Conservation (phyloP, 805 yeast genomes). For the Priceomyces fermenticarens region DNA sequence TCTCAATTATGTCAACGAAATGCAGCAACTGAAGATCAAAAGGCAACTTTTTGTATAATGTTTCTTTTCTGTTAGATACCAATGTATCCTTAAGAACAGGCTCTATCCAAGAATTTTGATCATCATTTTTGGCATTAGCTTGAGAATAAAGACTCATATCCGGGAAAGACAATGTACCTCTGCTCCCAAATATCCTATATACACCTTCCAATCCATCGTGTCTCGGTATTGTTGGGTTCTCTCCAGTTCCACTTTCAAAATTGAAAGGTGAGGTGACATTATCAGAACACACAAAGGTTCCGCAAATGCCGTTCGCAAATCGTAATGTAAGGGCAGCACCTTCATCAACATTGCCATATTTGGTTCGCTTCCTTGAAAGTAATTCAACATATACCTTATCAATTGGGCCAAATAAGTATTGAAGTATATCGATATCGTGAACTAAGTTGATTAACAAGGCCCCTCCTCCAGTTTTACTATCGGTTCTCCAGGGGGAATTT, state of each 20-base stretch:
- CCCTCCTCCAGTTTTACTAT: constrained; percentile 31
- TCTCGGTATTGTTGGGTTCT: constrained; percentile 34
- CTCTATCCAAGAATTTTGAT: constrained; percentile 20
- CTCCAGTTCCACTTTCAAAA: constrained; percentile 39
- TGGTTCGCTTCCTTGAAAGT: constrained; percentile 25
- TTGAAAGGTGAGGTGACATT: constrained; percentile 36
- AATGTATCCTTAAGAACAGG: constrained; percentile 16
- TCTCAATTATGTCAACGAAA: constrained; percentile 33
- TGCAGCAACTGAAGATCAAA: constrained; percentile 38
- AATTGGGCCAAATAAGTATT: constrained; percentile 37
- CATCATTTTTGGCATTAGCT: constrained; percentile 5
- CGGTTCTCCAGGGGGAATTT: constrained; percentile 32
- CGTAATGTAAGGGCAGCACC: constrained; percentile 34
- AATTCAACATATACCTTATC: constrained; percentile 35
- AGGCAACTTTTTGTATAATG: constrained; percentile 18
- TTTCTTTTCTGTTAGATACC: constrained; percentile 11
- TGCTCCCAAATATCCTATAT: constrained; percentile 36
- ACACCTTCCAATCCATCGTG: constrained; percentile 27
- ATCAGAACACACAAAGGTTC: constrained; percentile 37
- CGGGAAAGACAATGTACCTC: constrained; percentile 37
- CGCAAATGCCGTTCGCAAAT: constrained; percentile 30
- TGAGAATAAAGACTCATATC: constrained; percentile 34
- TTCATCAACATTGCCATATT: constrained; percentile 31
- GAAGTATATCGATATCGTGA: constrained; percentile 38
- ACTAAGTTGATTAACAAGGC: constrained; percentile 35